These are phyloP conservation scores for Coemansia javaensis DNA, from an alignment of 192 early-diverging fungal genomes.

Conservation along the genomic window DNA sequence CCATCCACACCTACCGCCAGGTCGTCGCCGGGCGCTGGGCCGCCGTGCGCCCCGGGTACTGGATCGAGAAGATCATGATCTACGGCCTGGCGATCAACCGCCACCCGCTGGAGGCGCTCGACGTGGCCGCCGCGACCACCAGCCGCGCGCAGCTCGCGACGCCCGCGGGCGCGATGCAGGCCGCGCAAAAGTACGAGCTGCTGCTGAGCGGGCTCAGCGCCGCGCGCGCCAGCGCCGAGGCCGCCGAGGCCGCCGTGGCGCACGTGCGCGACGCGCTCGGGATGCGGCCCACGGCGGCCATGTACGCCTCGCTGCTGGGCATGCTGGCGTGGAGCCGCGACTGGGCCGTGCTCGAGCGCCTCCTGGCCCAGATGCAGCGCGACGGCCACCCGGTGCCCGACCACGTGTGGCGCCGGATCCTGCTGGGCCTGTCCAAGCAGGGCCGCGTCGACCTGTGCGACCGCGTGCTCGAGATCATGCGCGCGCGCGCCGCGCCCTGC, in stretches of 20 bases:
- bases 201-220: constrained; percentile 31
- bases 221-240: constrained; percentile 11
- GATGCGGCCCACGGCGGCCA: constrained; percentile 22
- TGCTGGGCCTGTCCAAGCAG: constrained; percentile 28
- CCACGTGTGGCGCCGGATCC: constrained; percentile 25
- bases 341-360: constrained; percentile 17
- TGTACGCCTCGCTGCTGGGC: constrained; percentile 38
- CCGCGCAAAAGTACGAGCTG: constrained; percentile 37
- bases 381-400: constrained; percentile 19
- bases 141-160: not conserved
- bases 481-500: constrained; percentile 4
- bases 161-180: constrained; percentile 20
- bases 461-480: constrained; percentile 19
- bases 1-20: constrained; percentile 20
- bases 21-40: constrained; percentile 23
- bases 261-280: constrained; percentile 32
- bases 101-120: constrained; percentile 18
- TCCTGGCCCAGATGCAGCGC: constrained; percentile 22
- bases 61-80: constrained; percentile 40
- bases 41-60: constrained; percentile 18
- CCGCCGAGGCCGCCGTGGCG: constrained; percentile 16
- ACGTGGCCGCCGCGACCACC: constrained; percentile 29
- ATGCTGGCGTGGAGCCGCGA: constrained; percentile 13
- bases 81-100: constrained; percentile 46
- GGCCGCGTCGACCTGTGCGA: constrained; percentile 29